These are phyloP conservation scores for Lotmaria passim DNA, from an alignment of 208 protist species.

Conservation along the genomic window DNA sequence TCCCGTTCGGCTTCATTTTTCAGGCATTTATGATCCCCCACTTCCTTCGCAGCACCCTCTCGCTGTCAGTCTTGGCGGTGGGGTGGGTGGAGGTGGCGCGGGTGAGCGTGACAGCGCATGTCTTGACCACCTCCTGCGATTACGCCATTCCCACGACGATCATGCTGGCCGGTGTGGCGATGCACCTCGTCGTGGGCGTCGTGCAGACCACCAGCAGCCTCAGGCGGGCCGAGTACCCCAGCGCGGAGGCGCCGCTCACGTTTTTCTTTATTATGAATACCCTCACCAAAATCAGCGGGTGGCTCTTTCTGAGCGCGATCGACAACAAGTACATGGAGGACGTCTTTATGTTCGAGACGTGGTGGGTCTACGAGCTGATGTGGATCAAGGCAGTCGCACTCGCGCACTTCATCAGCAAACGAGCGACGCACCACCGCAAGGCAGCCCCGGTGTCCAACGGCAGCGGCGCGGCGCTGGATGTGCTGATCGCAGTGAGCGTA, in stretches of 20 bases:
- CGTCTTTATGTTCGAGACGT: constrained; percentile 22
- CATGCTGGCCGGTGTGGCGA: constrained; percentile 23
- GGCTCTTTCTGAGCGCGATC: constrained; percentile 15
- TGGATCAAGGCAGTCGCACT: constrained; percentile 29
- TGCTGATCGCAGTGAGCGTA: too few species aligned
- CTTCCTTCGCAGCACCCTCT: constrained; percentile 38
- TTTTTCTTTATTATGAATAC: constrained; percentile 18
- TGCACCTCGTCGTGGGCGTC: constrained; percentile 19
- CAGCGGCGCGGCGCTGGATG: too few species aligned
- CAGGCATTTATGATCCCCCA: constrained; percentile 43
- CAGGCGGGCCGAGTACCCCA: constrained; percentile 15
- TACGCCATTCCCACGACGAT: constrained; percentile 33
- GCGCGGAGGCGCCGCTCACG: constrained; percentile 6
- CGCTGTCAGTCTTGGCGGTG: constrained; percentile 24
- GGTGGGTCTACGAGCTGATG: constrained; percentile 21
- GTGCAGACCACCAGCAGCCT: constrained; percentile 10
- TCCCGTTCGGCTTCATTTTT: constrained; percentile 59
- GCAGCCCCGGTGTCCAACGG: neutral
- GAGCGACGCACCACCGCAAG: neutral
- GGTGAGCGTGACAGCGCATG: constrained; percentile 17
- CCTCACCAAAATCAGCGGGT: constrained; percentile 13
- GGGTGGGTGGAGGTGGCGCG: constrained; percentile 23
- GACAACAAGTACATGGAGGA: constrained; percentile 30
- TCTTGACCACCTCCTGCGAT: constrained; percentile 24
- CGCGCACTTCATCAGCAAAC: constrained; percentile 21